Evolutionary conservation across 306 rosid species (phyloP).

Genomic region (Rubus parviflorus): DNA sequence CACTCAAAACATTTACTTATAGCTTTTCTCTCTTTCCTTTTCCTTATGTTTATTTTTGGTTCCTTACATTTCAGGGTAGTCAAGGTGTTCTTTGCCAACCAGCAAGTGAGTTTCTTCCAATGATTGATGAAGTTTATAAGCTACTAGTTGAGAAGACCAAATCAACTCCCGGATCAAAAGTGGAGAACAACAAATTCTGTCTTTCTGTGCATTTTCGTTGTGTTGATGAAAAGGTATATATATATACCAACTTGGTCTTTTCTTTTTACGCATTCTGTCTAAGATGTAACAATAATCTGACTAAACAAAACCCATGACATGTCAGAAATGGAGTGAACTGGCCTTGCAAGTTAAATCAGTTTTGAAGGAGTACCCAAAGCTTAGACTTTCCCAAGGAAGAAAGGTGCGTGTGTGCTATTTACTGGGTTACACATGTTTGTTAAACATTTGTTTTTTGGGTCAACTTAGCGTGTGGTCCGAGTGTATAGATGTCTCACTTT

Average conservation of each 20-base stretch:
- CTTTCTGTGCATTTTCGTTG: constrained; percentile 87
- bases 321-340: constrained; percentile 82
- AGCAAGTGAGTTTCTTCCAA: constrained; percentile 81
- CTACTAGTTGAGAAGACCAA: constrained; percentile 63
- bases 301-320: constrained; percentile 5
- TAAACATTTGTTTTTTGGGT: constrained; percentile 18
- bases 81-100: constrained; percentile 79
- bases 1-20: not conserved
- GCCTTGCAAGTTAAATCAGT: constrained; percentile 79
- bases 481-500: constrained; percentile 38
- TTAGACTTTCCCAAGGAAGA: constrained; percentile 83
- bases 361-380: constrained; percentile 75
- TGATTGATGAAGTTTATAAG: constrained; percentile 77
- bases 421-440: constrained; percentile 17
- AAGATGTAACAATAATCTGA: not conserved
- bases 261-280: not conserved
- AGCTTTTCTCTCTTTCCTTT: not conserved
- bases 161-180: constrained; percentile 70
- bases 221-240: constrained; percentile 83
- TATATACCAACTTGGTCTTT: not conserved
- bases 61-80: constrained; percentile 40
- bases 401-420: constrained; percentile 62
- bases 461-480: constrained; percentile 2
- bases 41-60: not conserved
- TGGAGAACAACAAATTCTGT: constrained; percentile 88